phyloP scores from a whole-genome alignment of 2,329 filamentous ascomycete genomes.

The Exophiala sideris region DNA sequence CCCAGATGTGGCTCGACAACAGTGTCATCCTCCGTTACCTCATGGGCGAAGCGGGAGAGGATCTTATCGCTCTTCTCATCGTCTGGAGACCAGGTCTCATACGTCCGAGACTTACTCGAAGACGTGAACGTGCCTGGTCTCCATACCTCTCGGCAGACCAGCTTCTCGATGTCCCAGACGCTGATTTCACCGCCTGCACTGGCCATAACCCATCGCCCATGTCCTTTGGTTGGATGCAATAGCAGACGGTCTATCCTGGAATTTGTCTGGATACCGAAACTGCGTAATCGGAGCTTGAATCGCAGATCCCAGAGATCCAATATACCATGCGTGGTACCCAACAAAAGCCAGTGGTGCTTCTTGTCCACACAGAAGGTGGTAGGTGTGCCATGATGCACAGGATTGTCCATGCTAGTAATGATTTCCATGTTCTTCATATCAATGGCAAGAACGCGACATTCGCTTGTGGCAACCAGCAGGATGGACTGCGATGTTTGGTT shows the following conservation, averaged over 20 bases:
- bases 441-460: conserved; percentile 75
- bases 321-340: conserved; percentile 90
- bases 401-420: conserved; percentile 77
- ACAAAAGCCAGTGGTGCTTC: conserved; percentile 81
- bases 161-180: conserved; percentile 92
- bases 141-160: conserved; percentile 83
- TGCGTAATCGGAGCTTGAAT: conserved; percentile 83
- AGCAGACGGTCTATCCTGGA: conserved; percentile 62
- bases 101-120: conserved; percentile 51
- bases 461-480: conserved; percentile 80
- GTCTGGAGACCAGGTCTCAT: conserved; percentile 84
- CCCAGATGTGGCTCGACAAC: conserved; percentile 1
- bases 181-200: conserved; percentile 89
- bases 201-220: conserved; percentile 81
- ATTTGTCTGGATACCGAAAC: conserved; percentile 81
- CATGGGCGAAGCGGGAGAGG: conserved; percentile 75
- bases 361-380: conserved; percentile 88
- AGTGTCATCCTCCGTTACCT: conserved; percentile 19
- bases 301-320: conserved; percentile 93
- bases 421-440: conserved; percentile 84
- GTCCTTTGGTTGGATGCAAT: conserved; percentile 73
- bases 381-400: conserved; percentile 84
- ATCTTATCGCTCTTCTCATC: conserved; percentile 84
- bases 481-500: conserved; percentile 71
- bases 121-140: conserved; percentile 44